A percentile compares a stretch with the other conserved stretches of the same genome.
Conservation (phyloP, 345 rosid species). For the Pistacia vera region DNA sequence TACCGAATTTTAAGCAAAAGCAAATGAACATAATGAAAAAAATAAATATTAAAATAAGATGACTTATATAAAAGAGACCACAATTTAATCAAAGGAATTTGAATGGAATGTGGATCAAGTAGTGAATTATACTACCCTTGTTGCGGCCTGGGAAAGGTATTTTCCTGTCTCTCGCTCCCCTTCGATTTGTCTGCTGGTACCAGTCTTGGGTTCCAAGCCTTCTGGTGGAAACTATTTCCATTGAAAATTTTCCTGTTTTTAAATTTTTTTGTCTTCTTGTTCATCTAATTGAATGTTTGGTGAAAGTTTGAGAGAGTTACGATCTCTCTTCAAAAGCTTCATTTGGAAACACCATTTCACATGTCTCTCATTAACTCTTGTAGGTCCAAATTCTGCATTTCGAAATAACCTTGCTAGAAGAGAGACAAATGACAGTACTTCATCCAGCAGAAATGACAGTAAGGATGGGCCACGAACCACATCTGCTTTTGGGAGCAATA, state of each 20-base stretch:
- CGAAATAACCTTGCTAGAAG: slow-evolving; percentile 36
- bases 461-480: slow-evolving; percentile 46
- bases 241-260: not conserved
- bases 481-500: slow-evolving; percentile 65
- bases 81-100: not conserved
- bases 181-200: no score
- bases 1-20: not conserved
- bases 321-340: not conserved
- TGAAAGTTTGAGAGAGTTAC: not conserved
- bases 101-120: not conserved
- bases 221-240: not conserved
- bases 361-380: not conserved
- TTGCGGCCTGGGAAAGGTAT: not conserved
- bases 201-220: not conserved
- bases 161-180: not conserved
- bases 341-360: no score
- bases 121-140: not conserved
- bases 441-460: slow-evolving; percentile 37
- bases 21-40: not conserved
- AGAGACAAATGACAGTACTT: slow-evolving; percentile 30
- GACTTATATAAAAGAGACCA: not conserved
- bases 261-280: not conserved
- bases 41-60: not conserved
- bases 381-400: slow-evolving; percentile 54
- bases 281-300: not conserved